These are phyloP conservation scores for Botrytis medusae DNA, from an alignment of 2,329 filamentous ascomycete genomes.

Conservation along the genomic window DNA sequence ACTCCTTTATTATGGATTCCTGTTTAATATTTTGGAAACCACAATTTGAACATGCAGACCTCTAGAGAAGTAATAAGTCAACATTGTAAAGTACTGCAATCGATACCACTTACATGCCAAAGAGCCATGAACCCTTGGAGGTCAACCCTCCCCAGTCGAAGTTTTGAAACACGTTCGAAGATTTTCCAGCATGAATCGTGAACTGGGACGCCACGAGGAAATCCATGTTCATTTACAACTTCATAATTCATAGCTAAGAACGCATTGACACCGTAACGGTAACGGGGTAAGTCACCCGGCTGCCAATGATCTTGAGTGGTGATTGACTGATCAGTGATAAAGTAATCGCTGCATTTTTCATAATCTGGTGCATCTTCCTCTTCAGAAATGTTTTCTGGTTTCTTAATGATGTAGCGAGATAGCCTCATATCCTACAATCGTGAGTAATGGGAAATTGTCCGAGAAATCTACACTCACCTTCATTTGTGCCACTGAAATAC, in stretches of 20 bases:
- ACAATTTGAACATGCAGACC: conserved; percentile 21
- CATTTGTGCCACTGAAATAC: neutral
- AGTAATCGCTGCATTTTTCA: conserved; percentile 22
- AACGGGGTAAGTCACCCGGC: neutral
- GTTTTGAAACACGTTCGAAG: conserved; percentile 24
- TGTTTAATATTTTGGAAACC: conserved; percentile 24
- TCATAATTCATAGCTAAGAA: conserved; percentile 17
- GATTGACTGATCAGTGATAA: conserved; percentile 22
- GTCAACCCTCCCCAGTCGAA: conserved; percentile 25
- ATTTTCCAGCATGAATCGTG: conserved; percentile 28
- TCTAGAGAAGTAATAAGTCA: neutral
- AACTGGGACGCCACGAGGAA: conserved; percentile 16
- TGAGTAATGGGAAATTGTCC: neutral
- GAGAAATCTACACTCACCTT: neutral
- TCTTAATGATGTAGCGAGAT: conserved; percentile 23
- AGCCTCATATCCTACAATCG: conserved; percentile 3
- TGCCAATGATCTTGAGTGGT: neutral
- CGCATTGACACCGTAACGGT: conserved; percentile 5
- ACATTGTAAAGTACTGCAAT: neutral
- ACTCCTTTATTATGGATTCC: conserved; percentile 2
- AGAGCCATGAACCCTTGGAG: conserved; percentile 25
- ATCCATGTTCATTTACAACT: neutral
- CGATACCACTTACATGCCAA: conserved; percentile 18
- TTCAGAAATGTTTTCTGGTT: neutral
- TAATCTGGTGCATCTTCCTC: conserved; percentile 18